A percentile compares a stretch with the other conserved stretches of the same genome.
Evolutionary conservation across 2,329 filamentous ascomycete genomes (phyloP).

Genomic region (Exophiala alcalophila): DNA sequence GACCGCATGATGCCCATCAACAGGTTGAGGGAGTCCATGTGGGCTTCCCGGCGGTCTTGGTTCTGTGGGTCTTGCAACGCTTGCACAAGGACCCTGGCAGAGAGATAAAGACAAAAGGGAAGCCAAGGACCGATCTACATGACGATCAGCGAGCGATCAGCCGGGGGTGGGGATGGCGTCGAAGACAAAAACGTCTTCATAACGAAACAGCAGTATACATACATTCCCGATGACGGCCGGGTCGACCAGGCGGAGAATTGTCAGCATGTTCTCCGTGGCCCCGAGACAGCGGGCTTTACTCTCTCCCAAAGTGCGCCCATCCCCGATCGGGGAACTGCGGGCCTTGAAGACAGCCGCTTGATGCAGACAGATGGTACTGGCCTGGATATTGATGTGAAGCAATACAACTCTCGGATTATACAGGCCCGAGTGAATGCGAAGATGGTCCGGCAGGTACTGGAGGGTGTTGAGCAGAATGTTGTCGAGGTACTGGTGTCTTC

Average conservation of each 20-base stretch:
- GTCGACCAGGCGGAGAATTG: constrained; percentile 4
- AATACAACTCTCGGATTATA: not conserved
- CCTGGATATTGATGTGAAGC: constrained; percentile 11
- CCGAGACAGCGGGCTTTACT: constrained; percentile 1
- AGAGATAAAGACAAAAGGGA: constrained; percentile 8
- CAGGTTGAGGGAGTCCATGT: constrained; percentile 1
- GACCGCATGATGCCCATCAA: constrained; percentile 3
- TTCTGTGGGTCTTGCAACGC: not conserved
- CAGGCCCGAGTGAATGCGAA: not conserved
- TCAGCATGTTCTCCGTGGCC: constrained; percentile 10
- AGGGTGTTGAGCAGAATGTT: constrained; percentile 6
- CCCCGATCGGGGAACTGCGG: not conserved
- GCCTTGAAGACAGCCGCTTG: constrained; percentile 7
- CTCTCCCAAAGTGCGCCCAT: not conserved
- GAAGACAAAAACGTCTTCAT: not conserved
- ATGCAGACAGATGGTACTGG: constrained; percentile 7
- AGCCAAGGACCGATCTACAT: constrained; percentile 7
- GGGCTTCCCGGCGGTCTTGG: not conserved
- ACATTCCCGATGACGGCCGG: constrained; percentile 2
- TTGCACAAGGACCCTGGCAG: constrained; percentile 6
- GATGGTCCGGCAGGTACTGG: constrained; percentile 5
- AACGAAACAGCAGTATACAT: not conserved
- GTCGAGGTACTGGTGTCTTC: constrained; percentile 1
- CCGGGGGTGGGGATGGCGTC: no score
- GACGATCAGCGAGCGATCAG: no score